Base-by-base conservation (phyloP, 2,329 filamentous ascomycete species). In the Aspergillus puulaauensis region DNA sequence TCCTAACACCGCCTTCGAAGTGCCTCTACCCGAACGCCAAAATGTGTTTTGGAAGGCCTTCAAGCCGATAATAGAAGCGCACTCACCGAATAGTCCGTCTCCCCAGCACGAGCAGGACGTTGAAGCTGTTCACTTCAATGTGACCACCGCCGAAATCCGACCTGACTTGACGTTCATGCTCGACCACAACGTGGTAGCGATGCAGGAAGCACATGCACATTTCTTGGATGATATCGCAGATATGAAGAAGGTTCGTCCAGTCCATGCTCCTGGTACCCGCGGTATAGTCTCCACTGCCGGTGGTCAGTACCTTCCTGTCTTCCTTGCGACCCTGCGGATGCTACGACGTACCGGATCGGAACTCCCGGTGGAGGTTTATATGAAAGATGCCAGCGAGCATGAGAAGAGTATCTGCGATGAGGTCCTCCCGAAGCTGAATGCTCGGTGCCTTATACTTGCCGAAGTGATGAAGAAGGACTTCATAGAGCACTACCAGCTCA, bases 241-340 rank as follows among this genome's bases (percentile, higher is more conserved):
- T 43, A 70, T 61, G 12, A 72, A 61, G 48, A 62, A 54, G 46
- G 70, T 68, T 65, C 72, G 61, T 62, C 66, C 68, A 44, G 71
- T 65, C 39, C 77, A 65, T 69, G 75, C 64, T 61, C 68, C 71
- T 1, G 72, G 73, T 12, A 76, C 76, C 6, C 73, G 75, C 3
- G 82, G 82, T 3, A 73, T 84, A 35, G 81, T 84, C 40, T 81
- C 81, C 21, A 80, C 80, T 2, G 80, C 80, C 3, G 78, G 80
- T 9, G 71, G 75, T 0, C 66, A 70, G 11, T 81, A 82, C 64
- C 73, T 83, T 47, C 80, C 81, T 1, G 75, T 81, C 8, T 79
- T 81, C 49, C 63, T 84, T 17, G 77, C 79, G 3, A 79, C 80
- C 3, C 68, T 84, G 19, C 76, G 80, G 11, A 82, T 83, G 77